Percentiles rank a stretch among this genome's conserved stretches.
These are phyloP conservation scores for Macrophomina phaseolina DNA, from an alignment of 2,329 filamentous ascomycete genomes.

Conservation along the genomic window DNA sequence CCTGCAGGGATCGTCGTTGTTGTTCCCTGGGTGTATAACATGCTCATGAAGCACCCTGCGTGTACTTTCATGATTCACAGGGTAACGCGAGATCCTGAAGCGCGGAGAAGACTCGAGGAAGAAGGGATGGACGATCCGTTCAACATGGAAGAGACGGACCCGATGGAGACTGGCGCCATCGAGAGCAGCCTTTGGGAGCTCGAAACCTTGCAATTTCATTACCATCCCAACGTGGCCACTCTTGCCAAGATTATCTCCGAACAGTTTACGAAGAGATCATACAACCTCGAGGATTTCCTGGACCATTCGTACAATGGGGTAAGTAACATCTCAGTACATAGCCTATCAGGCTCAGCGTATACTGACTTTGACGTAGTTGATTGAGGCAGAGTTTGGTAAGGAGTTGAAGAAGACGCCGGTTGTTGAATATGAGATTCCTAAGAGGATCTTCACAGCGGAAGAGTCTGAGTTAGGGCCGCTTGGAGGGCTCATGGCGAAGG, in stretches of 20 bases:
- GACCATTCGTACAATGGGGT: constrained; percentile 89
- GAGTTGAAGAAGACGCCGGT: constrained; percentile 85
- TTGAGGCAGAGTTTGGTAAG: constrained; percentile 83
- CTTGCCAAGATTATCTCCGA: constrained; percentile 92
- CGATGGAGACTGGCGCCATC: constrained; percentile 83
- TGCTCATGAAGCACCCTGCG: constrained; percentile 84
- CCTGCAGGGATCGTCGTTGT: constrained; percentile 88
- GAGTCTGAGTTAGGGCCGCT: constrained; percentile 38
- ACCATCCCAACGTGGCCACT: constrained; percentile 95
- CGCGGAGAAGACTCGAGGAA: constrained; percentile 65
- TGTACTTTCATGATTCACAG: constrained; percentile 98
- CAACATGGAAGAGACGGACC: constrained; percentile 74
- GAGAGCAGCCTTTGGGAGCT: constrained; percentile 96
- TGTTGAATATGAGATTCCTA: constrained; percentile 93
- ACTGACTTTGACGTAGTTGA: constrained; percentile 60
- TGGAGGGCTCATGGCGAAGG: constrained; percentile 41
- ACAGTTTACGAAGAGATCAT: constrained; percentile 95
- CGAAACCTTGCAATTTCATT: constrained; percentile 87
- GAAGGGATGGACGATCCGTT: constrained; percentile 77
- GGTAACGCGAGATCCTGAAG: constrained; percentile 63
- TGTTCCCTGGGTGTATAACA: constrained; percentile 93
- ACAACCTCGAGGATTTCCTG: constrained; percentile 95
- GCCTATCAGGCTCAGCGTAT: background rate
- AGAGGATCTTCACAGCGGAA: constrained; percentile 70
- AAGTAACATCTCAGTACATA: constrained; percentile 47